Percentiles rank a stretch among this genome's conserved stretches.
These are phyloP conservation scores for Nasturtium officinale DNA, from an alignment of 345 rosid genomes.

Conservation along the genomic window DNA sequence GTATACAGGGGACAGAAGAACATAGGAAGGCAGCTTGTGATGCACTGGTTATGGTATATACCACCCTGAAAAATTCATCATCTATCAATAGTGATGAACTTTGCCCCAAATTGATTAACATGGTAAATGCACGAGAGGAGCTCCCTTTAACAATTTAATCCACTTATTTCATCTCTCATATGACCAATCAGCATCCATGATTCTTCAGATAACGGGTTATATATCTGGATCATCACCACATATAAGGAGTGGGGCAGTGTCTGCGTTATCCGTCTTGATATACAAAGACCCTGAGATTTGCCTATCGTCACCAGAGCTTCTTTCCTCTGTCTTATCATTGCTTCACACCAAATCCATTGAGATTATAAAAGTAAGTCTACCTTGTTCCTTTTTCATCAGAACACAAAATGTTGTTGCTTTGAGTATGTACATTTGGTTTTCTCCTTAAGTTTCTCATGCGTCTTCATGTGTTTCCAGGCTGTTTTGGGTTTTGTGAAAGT, in stretches of 20 bases:
- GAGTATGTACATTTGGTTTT: not conserved
- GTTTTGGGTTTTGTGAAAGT: conserved; percentile 90
- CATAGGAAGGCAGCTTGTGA: conserved; percentile 78
- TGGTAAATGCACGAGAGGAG: conserved; percentile 55
- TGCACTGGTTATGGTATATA: conserved; percentile 60
- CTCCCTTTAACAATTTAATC: not conserved
- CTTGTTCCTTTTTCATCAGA: not conserved
- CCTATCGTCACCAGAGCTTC: conserved; percentile 63
- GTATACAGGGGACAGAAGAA: conserved; percentile 73
- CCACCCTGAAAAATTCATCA: conserved; percentile 53
- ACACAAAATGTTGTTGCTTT: not conserved
- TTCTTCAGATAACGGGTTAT: conserved; percentile 80
- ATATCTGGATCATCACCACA: conserved; percentile 91
- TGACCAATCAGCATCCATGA: conserved; percentile 20
- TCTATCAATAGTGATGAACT: conserved; percentile 45
- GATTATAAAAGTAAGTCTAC: conserved; percentile 68
- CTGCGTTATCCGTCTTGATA: conserved; percentile 81
- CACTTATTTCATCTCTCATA: not conserved
- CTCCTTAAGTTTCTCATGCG: conserved; percentile 22
- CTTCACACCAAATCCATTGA: conserved; percentile 79
- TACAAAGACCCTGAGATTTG: conserved; percentile 67
- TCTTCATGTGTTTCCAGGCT: conserved; percentile 54
- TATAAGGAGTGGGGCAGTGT: conserved; percentile 90
- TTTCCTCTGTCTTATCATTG: conserved; percentile 76
- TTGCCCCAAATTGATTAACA: conserved; percentile 65